phyloP scores from a whole-genome alignment of 345 rosid species.

The Murraya koenigii region DNA sequence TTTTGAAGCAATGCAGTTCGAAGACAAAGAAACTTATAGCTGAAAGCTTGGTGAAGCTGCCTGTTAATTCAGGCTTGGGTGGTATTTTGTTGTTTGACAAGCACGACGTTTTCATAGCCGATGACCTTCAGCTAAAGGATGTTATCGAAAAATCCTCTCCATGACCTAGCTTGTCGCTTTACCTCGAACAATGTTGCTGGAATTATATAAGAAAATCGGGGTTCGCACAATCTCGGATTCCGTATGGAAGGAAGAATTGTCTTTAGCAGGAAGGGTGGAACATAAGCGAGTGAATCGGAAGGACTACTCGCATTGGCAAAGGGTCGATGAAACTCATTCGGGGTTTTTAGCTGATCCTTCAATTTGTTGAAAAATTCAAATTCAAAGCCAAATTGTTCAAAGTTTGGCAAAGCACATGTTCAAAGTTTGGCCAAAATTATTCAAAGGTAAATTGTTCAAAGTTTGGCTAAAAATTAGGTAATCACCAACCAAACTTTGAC shows the following conservation, averaged over 20 bases:
- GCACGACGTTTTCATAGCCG: constrained; percentile 59
- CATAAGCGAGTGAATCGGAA: constrained; percentile 19
- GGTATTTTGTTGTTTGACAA: constrained; percentile 36
- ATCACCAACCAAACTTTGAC: too few species aligned
- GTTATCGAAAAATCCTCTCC: constrained; percentile 38
- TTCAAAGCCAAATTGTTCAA: too few species aligned
- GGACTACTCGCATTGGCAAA: constrained; percentile 25
- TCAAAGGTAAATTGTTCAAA: too few species aligned
- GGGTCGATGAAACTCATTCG: constrained; percentile 50
- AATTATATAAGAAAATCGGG: constrained; percentile 48
- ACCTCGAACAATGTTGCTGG: constrained; percentile 38
- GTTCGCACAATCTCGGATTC: constrained; percentile 56
- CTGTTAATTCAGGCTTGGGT: constrained; percentile 35
- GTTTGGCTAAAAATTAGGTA: too few species aligned
- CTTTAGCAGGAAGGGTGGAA: constrained; percentile 14
- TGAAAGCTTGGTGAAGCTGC: constrained; percentile 42
- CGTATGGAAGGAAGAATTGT: constrained; percentile 37
- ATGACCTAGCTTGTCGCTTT: constrained; percentile 41
- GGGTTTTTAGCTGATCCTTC: constrained; percentile 53
- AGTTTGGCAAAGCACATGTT: too few species aligned
- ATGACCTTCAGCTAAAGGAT: constrained; percentile 61
- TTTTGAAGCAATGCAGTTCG: constrained; percentile 18
- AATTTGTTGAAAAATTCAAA: too few species aligned
- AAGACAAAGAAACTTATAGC: constrained; percentile 24
- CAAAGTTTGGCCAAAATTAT: too few species aligned